phyloP scores from a whole-genome alignment of 2,329 filamentous ascomycete species.

The Colletotrichum simmondsii region DNA sequence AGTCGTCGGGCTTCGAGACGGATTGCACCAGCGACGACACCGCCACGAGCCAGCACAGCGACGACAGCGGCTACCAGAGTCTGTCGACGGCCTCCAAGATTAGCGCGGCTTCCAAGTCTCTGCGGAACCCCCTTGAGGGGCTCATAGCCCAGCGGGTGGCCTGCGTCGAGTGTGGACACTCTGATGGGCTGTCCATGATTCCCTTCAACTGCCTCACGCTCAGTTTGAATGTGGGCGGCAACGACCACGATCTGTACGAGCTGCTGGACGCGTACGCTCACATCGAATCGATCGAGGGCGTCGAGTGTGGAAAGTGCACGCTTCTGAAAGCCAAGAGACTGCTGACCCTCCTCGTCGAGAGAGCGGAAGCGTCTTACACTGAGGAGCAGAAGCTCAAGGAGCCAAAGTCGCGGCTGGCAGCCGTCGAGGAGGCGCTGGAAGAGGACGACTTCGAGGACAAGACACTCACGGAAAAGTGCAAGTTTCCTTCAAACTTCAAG shows the following conservation, averaged over 20 bases:
- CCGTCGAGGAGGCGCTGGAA: conserved; percentile 77
- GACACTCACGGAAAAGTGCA: conserved; percentile 71
- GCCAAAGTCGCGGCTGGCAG: conserved; percentile 66
- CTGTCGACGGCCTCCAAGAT: conserved; percentile 49
- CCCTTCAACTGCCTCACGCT: conserved; percentile 95
- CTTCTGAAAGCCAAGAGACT: conserved; percentile 68
- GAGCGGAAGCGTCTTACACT: conserved; percentile 45
- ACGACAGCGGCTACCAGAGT: conserved; percentile 69
- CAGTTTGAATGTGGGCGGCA: conserved; percentile 73
- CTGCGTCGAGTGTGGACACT: conserved; percentile 86
- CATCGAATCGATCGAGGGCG: conserved; percentile 86
- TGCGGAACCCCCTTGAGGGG: conserved; percentile 86
- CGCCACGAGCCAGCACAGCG: conserved; percentile 60
- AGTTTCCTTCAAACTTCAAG: conserved; percentile 73
- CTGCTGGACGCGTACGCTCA: conserved; percentile 87
- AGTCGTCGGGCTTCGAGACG: conserved; percentile 52
- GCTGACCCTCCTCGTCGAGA: conserved; percentile 58
- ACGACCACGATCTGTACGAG: conserved; percentile 77
- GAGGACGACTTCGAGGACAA: conserved; percentile 83
- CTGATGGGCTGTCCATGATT: conserved; percentile 88
- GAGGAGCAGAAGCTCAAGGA: conserved; percentile 63
- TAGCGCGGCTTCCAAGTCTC: conserved; percentile 40
- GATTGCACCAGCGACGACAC: conserved; percentile 54
- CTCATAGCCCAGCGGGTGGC: conserved; percentile 88
- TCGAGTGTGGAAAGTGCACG: conserved; percentile 93